These are phyloP conservation scores for Entrophospora sp. DNA, from an alignment of 192 early-diverging fungal genomes.

Conservation along the genomic window DNA sequence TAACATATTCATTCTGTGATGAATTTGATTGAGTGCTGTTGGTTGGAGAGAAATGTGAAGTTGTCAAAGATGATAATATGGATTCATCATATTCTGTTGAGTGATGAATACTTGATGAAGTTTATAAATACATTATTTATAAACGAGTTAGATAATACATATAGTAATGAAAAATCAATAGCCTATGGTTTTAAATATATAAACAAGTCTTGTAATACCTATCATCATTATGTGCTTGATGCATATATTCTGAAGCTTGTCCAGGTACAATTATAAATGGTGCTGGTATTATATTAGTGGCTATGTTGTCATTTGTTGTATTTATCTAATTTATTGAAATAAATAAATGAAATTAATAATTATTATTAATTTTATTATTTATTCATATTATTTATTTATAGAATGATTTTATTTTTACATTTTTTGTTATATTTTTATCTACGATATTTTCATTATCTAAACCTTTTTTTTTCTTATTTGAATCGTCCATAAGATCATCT, in stretches of 20 bases:
- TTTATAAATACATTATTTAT: neutral
- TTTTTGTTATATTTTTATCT: neutral
- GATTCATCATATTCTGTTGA: constrained; percentile 17
- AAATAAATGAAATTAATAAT: no score
- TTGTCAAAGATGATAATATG: neutral
- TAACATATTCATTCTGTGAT: neutral
- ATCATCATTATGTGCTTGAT: neutral
- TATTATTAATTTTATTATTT: no score
- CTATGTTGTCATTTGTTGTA: neutral
- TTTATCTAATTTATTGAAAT: no score
- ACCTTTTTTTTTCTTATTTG: constrained; percentile 8
- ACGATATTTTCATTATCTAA: neutral
- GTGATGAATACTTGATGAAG: neutral
- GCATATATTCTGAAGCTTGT: constrained; percentile 21
- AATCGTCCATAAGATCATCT: neutral
- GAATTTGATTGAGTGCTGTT: neutral
- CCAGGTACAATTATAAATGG: constrained; percentile 17
- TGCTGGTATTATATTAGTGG: neutral
- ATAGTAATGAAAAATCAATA: neutral
- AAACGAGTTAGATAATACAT: no score
- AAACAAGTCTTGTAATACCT: no score
- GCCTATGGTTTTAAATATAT: neutral
- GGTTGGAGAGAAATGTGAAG: constrained; percentile 15
- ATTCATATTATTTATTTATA: no score
- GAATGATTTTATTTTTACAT: neutral